Percentiles rank a stretch among this genome's conserved stretches.
Evolutionary conservation across 2,329 filamentous ascomycete species (phyloP).

Genomic region (Drechslera avenae): DNA sequence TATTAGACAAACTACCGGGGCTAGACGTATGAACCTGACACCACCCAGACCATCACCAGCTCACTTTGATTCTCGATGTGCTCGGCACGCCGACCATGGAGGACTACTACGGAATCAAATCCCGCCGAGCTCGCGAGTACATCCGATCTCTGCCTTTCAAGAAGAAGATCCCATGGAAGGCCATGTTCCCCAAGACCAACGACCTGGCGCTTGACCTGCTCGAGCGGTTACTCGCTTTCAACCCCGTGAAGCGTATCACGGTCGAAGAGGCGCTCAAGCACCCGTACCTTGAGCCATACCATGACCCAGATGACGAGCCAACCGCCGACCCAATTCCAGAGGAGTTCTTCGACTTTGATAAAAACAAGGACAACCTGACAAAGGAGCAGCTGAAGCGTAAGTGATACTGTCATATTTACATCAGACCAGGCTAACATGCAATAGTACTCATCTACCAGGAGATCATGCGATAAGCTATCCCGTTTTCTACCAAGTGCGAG

Average conservation of each 20-base stretch:
- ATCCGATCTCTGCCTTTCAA: conserved; percentile 98
- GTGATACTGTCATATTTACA: conserved; percentile 22
- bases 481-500: conserved; percentile 17
- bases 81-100: conserved; percentile 99
- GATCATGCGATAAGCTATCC: conserved; percentile 72
- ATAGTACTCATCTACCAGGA: conserved; percentile 90
- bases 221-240: conserved; percentile 96
- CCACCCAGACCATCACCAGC: conserved; percentile 84
- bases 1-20: conserved; percentile 1
- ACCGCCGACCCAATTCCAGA: conserved; percentile 96
- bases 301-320: conserved; percentile 97
- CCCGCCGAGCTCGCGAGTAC: conserved; percentile 93
- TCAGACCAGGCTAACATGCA: conserved; percentile 20
- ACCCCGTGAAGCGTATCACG: conserved; percentile 97
- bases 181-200: conserved; percentile 99
- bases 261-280: conserved; percentile 97
- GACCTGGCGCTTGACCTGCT: conserved; percentile 91
- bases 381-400: conserved; percentile 96
- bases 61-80: conserved; percentile 95
- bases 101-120: conserved; percentile 99
- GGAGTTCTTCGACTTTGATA: conserved; percentile 99
- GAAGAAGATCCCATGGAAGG: conserved; percentile 99
- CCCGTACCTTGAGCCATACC: conserved; percentile 97
- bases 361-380: conserved; percentile 98
- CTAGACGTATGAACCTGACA: conserved; percentile 8